Percentiles rank a stretch among this genome's conserved stretches.
These are phyloP conservation scores for slime mould (Dictyostelium discoideum) DNA, from an alignment of 78 protist species.

Conservation along the genomic window DNA sequence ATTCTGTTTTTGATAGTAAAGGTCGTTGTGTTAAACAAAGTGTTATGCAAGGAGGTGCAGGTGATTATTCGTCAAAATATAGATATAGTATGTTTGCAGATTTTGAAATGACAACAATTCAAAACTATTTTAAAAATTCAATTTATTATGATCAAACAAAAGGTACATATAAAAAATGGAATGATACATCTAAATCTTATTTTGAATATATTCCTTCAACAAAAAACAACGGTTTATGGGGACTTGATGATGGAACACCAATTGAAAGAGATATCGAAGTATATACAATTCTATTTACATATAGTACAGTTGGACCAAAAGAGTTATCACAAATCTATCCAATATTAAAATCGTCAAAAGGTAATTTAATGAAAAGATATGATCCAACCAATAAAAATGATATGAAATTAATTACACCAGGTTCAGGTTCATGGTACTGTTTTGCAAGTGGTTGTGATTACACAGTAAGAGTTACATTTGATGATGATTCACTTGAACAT, in stretches of 20 bases:
- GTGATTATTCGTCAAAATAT: neutral
- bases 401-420: neutral
- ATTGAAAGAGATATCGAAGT: neutral
- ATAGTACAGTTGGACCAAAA: neutral
- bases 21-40: conserved; percentile 41
- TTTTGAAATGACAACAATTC: conserved; percentile 19
- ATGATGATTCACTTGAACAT: neutral
- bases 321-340: conserved; percentile 22
- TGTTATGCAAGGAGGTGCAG: conserved; percentile 55
- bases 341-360: neutral
- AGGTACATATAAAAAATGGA: neutral
- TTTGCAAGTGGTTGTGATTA: conserved; percentile 35
- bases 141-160: neutral
- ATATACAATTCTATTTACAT: conserved; percentile 4
- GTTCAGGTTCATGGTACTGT: conserved; percentile 25
- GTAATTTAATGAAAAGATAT: conserved; percentile 11
- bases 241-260: neutral
- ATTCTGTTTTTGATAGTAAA: neutral
- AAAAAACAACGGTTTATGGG: neutral
- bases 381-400: conserved; percentile 30
- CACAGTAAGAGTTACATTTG: conserved; percentile 22
- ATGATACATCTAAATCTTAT: neutral
- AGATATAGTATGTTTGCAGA: conserved; percentile 36
- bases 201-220: neutral
- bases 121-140: neutral